Percentiles rank a stretch among this genome's conserved stretches.
Conservation (phyloP, 2,329 filamentous ascomycete genomes). For the Fusarium sterilihyphosum region DNA sequence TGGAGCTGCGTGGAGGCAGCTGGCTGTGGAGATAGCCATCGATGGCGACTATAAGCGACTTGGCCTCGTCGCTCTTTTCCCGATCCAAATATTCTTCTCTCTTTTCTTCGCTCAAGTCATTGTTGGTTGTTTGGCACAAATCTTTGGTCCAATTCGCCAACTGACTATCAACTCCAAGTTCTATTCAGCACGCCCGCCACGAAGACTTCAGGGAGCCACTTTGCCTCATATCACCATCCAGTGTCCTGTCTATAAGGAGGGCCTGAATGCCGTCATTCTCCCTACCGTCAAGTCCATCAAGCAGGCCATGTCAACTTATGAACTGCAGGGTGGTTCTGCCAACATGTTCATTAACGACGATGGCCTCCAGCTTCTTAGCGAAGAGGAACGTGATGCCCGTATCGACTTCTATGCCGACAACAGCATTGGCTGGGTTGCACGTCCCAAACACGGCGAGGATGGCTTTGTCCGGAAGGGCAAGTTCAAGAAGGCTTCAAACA, state of each 20-base stretch:
- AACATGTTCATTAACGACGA: conserved; percentile 84
- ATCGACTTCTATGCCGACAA: conserved; percentile 76
- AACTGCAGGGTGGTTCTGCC: conserved; percentile 79
- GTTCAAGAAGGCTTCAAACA: conserved; percentile 78
- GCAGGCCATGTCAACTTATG: conserved; percentile 79
- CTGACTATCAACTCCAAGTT: conserved; percentile 81
- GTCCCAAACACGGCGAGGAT: conserved; percentile 70
- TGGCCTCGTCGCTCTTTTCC: conserved; percentile 71
- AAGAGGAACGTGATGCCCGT: conserved; percentile 69
- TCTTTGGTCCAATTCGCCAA: conserved; percentile 79
- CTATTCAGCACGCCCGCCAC: conserved; percentile 78
- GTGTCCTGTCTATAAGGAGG: conserved; percentile 90
- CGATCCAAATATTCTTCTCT: conserved; percentile 82
- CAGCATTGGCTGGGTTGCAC: conserved; percentile 75
- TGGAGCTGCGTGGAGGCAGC: conserved; percentile 74
- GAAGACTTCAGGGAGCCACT: conserved; percentile 63
- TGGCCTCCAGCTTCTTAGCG: conserved; percentile 73
- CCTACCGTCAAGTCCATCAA: conserved; percentile 83
- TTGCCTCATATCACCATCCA: conserved; percentile 84
- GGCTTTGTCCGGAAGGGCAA: conserved; percentile 72
- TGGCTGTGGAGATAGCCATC: conserved; percentile 74
- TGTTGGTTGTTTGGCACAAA: conserved; percentile 77
- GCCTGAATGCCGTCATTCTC: conserved; percentile 76
- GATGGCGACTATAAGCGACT: conserved; percentile 71
- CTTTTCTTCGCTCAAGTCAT: conserved; percentile 85